These are phyloP conservation scores for Acanthamoeba quina DNA, from an alignment of 208 protist genomes.

Conservation along the genomic window DNA sequence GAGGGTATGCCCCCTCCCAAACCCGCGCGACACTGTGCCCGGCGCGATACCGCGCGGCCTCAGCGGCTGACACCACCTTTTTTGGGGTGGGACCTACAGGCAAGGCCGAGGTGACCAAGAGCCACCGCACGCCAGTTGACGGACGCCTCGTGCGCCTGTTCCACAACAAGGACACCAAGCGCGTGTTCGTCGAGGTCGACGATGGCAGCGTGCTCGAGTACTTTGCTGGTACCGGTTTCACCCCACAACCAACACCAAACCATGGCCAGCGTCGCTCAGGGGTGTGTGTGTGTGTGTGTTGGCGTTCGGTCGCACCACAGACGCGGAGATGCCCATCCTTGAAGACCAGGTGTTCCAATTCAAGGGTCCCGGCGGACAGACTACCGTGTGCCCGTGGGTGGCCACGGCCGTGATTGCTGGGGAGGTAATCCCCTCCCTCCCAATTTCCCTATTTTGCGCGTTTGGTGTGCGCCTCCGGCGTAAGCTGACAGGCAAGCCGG, in stretches of 20 bases:
- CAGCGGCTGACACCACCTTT: no score
- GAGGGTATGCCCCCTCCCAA: neutral
- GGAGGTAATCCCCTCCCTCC: neutral
- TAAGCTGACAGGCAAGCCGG: neutral
- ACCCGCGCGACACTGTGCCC: neutral
- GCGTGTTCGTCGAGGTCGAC: slow-evolving; percentile 29
- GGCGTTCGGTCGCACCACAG: neutral
- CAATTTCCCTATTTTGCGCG: neutral
- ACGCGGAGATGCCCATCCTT: neutral
- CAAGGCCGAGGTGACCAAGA: slow-evolving; percentile 24
- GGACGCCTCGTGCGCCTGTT: slow-evolving; percentile 54
- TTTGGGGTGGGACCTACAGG: neutral
- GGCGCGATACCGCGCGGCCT: neutral
- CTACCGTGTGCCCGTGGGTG: slow-evolving; percentile 65
- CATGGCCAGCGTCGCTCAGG: no score
- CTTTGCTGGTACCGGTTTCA: neutral
- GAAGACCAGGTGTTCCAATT: slow-evolving; percentile 57
- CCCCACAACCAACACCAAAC: neutral
- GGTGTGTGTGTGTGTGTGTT: no score
- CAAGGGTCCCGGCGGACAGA: slow-evolving; percentile 50
- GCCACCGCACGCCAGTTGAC: slow-evolving; percentile 43
- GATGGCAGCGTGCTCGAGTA: slow-evolving; percentile 55
- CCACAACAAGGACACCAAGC: slow-evolving; percentile 69
- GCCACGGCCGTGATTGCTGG: slow-evolving; percentile 21
- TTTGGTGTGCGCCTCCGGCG: neutral